Evolutionary conservation across 768 basidiomycete species (phyloP), one percentile per base, ranked within the genome.

Genomic region (Suillus tomentosus): DNA sequence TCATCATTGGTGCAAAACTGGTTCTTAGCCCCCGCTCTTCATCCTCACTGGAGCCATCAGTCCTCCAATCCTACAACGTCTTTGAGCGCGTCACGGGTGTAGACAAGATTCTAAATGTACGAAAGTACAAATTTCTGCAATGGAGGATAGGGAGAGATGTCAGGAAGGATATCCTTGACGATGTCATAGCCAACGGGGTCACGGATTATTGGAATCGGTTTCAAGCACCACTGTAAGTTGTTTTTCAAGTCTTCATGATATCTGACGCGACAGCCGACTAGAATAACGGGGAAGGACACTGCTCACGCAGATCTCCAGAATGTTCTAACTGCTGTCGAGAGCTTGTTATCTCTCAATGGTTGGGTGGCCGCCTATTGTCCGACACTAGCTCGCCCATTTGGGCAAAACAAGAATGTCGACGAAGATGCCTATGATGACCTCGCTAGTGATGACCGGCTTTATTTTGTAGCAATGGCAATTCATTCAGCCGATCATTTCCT

Each of bases 401-500:
- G 93, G 6, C 91, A 96, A 73, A 93, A 95, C 77, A 90, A 87
- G 69, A 84, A 87, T 65, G 88, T 96, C 62, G 74, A 76, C 43
- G 74, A 76, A 3, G 87, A 91, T 68, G 84, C 91, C 22, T 99
- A 95, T 75, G 92, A 94, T 70, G 95, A 96, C 76, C 88, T 99
- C 66, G 87, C 90, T 31, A 83, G 83, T 40, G 85, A 90, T 61
- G 89, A 93, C 69, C 89, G 91, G 68, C 82, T 98, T 19, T 99
- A 98, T 81, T 99, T 90, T 75, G 85, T 99, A 67, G 96, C 94
- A 63, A 91, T 99, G 69, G 87, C 96, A 67, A 92, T 99, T 53
- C 96, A 99, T 76, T 96, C 95, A 4, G 97, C 97, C 3, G 97
- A 99, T 81, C 97, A 99, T 75, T 99, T 99, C 80, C 87, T 99